Conservation (phyloP, 495 filamentous ascomycete genomes). For the Aspergillus ellipticus region DNA sequence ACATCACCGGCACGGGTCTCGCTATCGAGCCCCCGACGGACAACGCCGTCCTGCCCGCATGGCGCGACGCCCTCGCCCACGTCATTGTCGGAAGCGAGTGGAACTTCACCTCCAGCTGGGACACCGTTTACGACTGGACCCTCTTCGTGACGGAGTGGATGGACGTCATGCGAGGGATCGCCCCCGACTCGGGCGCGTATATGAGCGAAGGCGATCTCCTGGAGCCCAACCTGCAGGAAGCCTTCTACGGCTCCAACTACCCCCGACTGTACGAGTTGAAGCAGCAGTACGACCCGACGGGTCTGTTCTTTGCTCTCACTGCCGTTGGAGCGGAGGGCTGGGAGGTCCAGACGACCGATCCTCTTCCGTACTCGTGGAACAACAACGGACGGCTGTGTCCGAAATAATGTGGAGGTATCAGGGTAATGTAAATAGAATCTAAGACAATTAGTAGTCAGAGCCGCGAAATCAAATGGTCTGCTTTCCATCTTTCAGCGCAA, state of each 20-base stretch:
- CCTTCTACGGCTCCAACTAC: constrained; percentile 60
- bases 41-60: constrained; percentile 53
- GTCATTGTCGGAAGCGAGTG: constrained; percentile 39
- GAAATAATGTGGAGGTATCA: background rate
- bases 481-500: no score
- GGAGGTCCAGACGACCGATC: constrained; percentile 30
- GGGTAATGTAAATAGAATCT: background rate
- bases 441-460: background rate
- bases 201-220: constrained; percentile 50
- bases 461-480: background rate
- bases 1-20: constrained; percentile 49
- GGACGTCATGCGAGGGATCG: constrained; percentile 46
- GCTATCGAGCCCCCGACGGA: constrained; percentile 30
- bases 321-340: constrained; percentile 54
- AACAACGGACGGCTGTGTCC: constrained; percentile 36
- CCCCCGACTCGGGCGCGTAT: constrained; percentile 31
- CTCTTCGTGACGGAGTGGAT: constrained; percentile 25
- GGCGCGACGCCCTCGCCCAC: constrained; percentile 51
- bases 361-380: constrained; percentile 25
- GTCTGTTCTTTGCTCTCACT: constrained; percentile 53
- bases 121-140: background rate
- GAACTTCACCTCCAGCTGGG: constrained; percentile 17
- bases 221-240: constrained; percentile 59
- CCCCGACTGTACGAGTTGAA: constrained; percentile 47
- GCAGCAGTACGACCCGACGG: constrained; percentile 52